Base-by-base conservation (phyloP, 2,329 filamentous ascomycete species). In the Alternaria longipes region DNA sequence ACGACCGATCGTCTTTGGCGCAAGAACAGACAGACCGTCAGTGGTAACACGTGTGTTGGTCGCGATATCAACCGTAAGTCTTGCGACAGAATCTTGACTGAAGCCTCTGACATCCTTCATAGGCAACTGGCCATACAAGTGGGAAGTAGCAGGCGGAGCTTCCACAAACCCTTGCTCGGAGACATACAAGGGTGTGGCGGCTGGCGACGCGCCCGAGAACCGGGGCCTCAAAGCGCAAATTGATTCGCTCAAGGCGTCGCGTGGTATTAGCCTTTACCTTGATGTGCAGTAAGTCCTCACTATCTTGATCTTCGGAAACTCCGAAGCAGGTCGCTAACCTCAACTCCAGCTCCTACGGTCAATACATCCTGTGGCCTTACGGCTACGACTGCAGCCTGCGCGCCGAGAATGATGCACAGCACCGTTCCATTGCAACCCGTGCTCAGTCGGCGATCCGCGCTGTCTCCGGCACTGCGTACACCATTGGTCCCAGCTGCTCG, bases 191-290 rank as follows among this genome's bases (percentile, higher is more conserved):
- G 77, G 77, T 41, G 63, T 63, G 16, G 71, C 71, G 9, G 68
- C 74, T 2, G 70, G 70, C n/a, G 75, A 78, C 47, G 59, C 74
- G 4, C 74, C 78, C 16, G 77, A 79, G 65, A 74, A 72, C 58
- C 64, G 65, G 9, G 77, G 68, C 20, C 76, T 90, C 7, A 78
- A 79, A 4, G 74, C 80, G 2, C 83, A 84, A 46, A 67, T 77
- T 22, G 68, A 74, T 45, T 41, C 62, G 18, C 73, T 88, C 24
- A 77, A 78, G 7, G 72, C 72, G 5, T 70, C 72, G 1, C 79
- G 83, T 46, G 85, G 86, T 3, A 80, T 90, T 49, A 83, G 85
- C 63, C 81, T 89, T 2, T 91, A 85, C 71, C 84, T 90, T 38
- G 89, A 91, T 76, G 85, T 85, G 71, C 89, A 90, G 77, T 84